These are phyloP conservation scores for Effrenium voratum DNA, from an alignment of 73 alveolate genomes.

Conservation along the genomic window DNA sequence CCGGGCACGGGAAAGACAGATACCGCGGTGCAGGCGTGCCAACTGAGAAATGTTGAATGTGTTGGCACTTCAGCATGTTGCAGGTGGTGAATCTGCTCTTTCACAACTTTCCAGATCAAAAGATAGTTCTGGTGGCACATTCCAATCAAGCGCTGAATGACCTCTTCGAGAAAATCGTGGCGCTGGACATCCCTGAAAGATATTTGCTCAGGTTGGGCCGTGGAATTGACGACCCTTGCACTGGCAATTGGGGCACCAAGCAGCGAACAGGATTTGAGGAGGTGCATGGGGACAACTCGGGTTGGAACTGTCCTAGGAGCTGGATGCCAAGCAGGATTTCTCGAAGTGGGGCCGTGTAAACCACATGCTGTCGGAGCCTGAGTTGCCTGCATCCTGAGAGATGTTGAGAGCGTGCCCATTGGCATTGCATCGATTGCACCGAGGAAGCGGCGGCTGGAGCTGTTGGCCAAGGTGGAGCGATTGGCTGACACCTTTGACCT, in stretches of 20 bases:
- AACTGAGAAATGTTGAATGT: neutral
- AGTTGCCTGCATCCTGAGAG: neutral
- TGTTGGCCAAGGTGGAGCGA: conserved; percentile 75
- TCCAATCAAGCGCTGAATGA: conserved; percentile 97
- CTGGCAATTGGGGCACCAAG: neutral
- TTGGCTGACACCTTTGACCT: conserved; percentile 66
- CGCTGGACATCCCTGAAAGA: conserved; percentile 96
- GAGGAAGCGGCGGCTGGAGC: conserved; percentile 84
- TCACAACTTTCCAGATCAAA: conserved; percentile 96
- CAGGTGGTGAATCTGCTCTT: conserved; percentile 96
- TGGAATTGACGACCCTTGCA: conserved; percentile 94
- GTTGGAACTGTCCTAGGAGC: conserved; percentile 66
- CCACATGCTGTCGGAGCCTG: conserved; percentile 95
- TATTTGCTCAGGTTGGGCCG: conserved; percentile 97
- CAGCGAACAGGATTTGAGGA: too few relatives aligned
- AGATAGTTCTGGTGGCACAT: conserved; percentile 97
- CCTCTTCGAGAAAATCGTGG: conserved; percentile 96
- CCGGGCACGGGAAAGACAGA: conserved; percentile 97
- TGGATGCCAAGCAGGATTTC: conserved; percentile 95
- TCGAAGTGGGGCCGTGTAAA: conserved; percentile 97
- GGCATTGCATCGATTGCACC: neutral
- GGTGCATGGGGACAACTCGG: neutral
- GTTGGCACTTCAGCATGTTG: conserved; percentile 66
- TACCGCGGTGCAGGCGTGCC: conserved; percentile 85
- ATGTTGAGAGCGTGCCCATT: neutral